phyloP scores from a whole-genome alignment of 2,329 filamentous ascomycete species.

The Fusarium musae region DNA sequence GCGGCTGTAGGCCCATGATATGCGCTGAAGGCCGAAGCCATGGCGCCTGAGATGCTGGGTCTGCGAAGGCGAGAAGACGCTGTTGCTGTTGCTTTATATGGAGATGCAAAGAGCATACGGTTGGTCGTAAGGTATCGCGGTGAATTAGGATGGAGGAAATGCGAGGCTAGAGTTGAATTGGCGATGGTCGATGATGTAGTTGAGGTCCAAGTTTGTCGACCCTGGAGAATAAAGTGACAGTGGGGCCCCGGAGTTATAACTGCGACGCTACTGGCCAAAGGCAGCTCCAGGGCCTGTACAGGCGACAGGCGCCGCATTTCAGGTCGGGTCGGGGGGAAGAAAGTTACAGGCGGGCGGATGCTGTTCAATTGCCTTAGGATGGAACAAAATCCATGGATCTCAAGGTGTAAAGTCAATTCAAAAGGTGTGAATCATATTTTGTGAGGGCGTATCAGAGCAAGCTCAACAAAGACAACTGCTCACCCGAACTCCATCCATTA shows the following conservation, averaged over 20 bases:
- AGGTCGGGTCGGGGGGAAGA: background rate
- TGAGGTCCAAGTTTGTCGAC: constrained; percentile 34
- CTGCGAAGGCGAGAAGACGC: constrained; percentile 38
- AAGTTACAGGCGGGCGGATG: background rate
- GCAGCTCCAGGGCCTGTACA: constrained; percentile 42
- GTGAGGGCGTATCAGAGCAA: background rate
- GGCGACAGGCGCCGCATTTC: constrained; percentile 40
- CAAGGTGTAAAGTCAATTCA: background rate
- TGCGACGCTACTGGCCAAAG: constrained; percentile 31
- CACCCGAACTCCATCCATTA: background rate
- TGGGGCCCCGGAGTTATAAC: constrained; percentile 13
- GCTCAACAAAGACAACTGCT: background rate
- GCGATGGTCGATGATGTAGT: constrained; percentile 30
- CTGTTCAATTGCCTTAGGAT: background rate
- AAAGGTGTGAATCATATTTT: background rate
- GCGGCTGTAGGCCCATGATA: constrained; percentile 50
- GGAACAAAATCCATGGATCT: background rate
- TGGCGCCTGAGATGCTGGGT: constrained; percentile 46
- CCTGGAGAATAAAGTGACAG: constrained; percentile 17
- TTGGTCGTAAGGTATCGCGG: background rate
- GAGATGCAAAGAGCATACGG: constrained; percentile 40
- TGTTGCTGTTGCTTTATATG: background rate
- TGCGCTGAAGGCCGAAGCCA: constrained; percentile 54
- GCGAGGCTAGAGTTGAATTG: background rate
- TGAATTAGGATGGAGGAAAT: background rate